Percentiles rank a stretch among this genome's conserved stretches.
Conservation (phyloP, 1,284 basidiomycete species). For the Cutaneotrichosporon daszewskae region DNA sequence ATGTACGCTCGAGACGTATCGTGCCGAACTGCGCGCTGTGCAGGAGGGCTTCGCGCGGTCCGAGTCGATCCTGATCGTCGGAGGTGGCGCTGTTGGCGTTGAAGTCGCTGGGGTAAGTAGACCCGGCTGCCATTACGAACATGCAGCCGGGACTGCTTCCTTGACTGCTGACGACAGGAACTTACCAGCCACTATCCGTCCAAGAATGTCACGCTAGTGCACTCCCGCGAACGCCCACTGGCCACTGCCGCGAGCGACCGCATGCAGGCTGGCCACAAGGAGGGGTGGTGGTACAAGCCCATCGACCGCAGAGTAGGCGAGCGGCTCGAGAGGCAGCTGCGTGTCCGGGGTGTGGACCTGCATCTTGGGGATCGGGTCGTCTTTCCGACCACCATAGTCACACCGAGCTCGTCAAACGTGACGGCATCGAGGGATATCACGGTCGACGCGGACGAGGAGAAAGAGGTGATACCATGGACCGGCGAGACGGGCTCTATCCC, state of each 20-base stretch:
- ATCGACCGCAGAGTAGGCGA: slow-evolving; percentile 22
- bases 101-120: slow-evolving; percentile 45
- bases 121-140: not conserved
- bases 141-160: not conserved
- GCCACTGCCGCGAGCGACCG: slow-evolving; percentile 11
- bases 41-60: slow-evolving; percentile 37
- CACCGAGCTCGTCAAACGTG: not conserved
- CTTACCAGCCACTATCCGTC: slow-evolving; percentile 27
- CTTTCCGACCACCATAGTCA: slow-evolving; percentile 5
- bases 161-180: slow-evolving; percentile 14
- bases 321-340: slow-evolving; percentile 31
- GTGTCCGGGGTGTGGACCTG: slow-evolving; percentile 38
- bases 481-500: slow-evolving; percentile 31
- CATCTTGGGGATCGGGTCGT: slow-evolving; percentile 37
- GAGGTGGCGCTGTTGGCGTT: slow-evolving; percentile 50
- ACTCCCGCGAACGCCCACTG: slow-evolving; percentile 24
- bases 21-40: slow-evolving; percentile 16
- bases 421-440: too few species aligned
- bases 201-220: slow-evolving; percentile 28
- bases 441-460: not conserved
- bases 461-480: slow-evolving; percentile 17
- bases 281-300: not conserved
- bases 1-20: slow-evolving; percentile 18
- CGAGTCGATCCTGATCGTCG: slow-evolving; percentile 41
- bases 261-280: not conserved